Evolutionary conservation across 176 grass and related monocot genomes (phyloP).

Genomic region (Oryza coarctata): DNA sequence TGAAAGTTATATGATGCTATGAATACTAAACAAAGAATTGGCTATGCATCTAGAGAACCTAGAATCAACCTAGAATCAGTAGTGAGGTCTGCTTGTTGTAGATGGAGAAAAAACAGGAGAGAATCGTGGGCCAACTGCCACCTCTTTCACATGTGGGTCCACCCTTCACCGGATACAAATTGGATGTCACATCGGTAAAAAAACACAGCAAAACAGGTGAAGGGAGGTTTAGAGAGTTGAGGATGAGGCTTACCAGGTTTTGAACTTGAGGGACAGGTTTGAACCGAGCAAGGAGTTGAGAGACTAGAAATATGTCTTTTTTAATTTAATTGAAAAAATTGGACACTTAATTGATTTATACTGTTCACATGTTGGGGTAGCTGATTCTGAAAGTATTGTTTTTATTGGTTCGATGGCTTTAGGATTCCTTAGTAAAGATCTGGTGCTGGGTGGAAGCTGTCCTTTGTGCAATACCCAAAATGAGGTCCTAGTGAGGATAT

Average conservation of each 20-base stretch:
- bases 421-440: neutral
- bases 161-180: neutral
- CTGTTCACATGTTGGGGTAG: neutral
- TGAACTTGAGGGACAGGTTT: neutral
- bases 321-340: neutral
- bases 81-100: neutral
- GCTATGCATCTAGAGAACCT: constrained; percentile 16
- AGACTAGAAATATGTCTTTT: neutral
- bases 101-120: neutral
- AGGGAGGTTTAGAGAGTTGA: neutral
- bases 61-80: too few species aligned
- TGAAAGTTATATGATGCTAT: constrained; percentile 25
- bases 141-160: neutral
- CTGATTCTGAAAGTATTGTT: neutral
- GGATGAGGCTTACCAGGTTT: neutral
- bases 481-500: neutral
- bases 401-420: neutral
- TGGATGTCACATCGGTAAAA: neutral
- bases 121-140: neutral
- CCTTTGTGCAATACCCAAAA: neutral
- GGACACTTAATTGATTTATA: neutral
- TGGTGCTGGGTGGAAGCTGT: neutral
- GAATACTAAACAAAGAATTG: constrained; percentile 24
- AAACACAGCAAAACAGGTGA: neutral
- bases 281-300: neutral